phyloP scores from a whole-genome alignment of 2,329 filamentous ascomycete species.

The Aspergillus uvarum region DNA sequence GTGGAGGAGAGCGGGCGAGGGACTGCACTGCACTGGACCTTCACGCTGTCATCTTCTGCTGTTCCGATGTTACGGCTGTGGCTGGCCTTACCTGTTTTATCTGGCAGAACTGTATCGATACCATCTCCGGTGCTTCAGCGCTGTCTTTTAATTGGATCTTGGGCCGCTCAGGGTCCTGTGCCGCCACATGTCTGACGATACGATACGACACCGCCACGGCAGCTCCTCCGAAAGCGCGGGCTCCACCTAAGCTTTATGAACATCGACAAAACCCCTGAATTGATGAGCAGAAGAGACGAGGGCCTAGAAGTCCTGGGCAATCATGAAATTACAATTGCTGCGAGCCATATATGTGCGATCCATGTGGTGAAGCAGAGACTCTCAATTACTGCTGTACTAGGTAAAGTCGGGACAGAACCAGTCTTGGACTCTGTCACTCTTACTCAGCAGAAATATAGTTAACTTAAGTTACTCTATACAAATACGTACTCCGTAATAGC shows the following conservation, averaged over 20 bases:
- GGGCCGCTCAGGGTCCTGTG: neutral
- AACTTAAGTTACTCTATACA: no score
- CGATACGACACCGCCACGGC: slow-evolving; percentile 22
- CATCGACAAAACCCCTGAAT: slow-evolving; percentile 20
- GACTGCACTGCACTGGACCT: neutral
- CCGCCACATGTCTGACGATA: slow-evolving; percentile 8
- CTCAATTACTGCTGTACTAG: no score
- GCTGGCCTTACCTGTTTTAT: neutral
- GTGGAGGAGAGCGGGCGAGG: slow-evolving; percentile 1
- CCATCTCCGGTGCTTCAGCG: slow-evolving; percentile 7
- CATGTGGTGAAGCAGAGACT: no score
- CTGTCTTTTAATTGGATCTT: neutral
- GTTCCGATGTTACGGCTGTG: neutral
- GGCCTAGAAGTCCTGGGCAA: no score
- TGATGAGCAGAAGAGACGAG: neutral
- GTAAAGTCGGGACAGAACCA: no score
- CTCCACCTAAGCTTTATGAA: slow-evolving; percentile 23
- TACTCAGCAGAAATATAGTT: no score
- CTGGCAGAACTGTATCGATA: neutral
- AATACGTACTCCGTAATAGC: no score
- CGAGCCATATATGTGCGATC: neutral
- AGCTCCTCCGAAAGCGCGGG: slow-evolving; percentile 1
- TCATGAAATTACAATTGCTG: neutral
- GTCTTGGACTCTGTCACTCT: no score
- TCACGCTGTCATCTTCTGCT: slow-evolving; percentile 6